Percentiles rank a stretch among this genome's conserved stretches.
Evolutionary conservation across 2,329 filamentous ascomycete species (phyloP).

Genomic region (Clarireedia hainanense): DNA sequence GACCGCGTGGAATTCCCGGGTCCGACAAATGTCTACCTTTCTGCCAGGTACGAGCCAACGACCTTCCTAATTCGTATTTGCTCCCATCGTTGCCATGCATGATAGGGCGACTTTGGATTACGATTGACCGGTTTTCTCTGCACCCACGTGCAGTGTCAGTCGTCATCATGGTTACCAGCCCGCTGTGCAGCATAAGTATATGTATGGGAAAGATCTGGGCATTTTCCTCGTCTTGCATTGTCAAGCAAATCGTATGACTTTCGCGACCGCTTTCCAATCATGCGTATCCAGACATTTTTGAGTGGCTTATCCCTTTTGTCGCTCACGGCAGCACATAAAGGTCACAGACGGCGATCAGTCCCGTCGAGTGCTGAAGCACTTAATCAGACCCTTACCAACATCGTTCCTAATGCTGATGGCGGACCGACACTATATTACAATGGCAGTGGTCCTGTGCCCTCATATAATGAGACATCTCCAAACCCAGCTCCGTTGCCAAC

Average conservation of each 20-base stretch:
- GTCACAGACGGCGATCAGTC: constrained; percentile 5
- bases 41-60: background rate
- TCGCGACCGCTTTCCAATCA: background rate
- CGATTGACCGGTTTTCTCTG: background rate
- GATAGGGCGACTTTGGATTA: background rate
- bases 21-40: background rate
- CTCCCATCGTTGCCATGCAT: background rate
- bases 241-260: background rate
- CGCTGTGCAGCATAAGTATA: background rate
- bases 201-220: background rate
- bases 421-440: constrained; percentile 7
- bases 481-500: background rate
- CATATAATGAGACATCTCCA: constrained; percentile 4
- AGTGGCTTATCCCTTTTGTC: background rate
- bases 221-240: background rate
- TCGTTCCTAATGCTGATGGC: constrained; percentile 6
- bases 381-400: constrained; percentile 6
- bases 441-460: constrained; percentile 2
- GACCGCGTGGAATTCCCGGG: no score
- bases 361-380: constrained; percentile 7
- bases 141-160: background rate
- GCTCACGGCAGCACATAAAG: constrained; percentile 4
- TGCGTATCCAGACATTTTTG: background rate
- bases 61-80: background rate
- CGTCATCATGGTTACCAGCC: background rate